Percentiles rank a stretch among this genome's conserved stretches.
Evolutionary conservation across 73 alveolate species (phyloP).

Genomic region (Paramecium octaurelia): DNA sequence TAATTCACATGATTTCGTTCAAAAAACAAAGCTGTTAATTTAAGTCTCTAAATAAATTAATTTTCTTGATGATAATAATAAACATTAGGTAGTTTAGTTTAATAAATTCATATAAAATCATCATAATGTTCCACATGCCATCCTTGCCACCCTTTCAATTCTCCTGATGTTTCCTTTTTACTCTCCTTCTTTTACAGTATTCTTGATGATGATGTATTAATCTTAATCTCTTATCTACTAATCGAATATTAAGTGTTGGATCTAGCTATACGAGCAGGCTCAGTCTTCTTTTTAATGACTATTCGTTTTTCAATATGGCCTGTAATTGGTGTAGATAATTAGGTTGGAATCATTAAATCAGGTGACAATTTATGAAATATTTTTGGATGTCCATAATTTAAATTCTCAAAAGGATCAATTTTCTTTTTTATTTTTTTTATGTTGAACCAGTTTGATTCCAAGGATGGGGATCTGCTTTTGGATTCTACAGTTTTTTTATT

Average conservation of each 20-base stretch:
- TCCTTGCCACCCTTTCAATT: neutral
- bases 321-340: neutral
- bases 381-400: neutral
- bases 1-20: neutral
- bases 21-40: neutral
- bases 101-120: neutral
- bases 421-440: neutral
- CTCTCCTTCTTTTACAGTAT: neutral
- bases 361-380: neutral
- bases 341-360: neutral
- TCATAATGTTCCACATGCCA: slow-evolving; percentile 23
- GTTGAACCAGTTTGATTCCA: neutral
- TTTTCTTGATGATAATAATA: neutral
- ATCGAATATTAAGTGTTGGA: neutral
- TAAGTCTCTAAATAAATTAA: neutral
- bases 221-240: neutral
- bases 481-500: neutral
- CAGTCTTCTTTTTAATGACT: neutral
- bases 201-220: neutral
- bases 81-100: neutral
- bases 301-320: neutral
- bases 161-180: neutral
- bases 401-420: neutral
- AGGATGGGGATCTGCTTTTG: neutral
- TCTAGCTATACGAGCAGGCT: neutral